Conservation (phyloP, 2,329 filamentous ascomycete genomes). For the Lithohypha guttulata region DNA sequence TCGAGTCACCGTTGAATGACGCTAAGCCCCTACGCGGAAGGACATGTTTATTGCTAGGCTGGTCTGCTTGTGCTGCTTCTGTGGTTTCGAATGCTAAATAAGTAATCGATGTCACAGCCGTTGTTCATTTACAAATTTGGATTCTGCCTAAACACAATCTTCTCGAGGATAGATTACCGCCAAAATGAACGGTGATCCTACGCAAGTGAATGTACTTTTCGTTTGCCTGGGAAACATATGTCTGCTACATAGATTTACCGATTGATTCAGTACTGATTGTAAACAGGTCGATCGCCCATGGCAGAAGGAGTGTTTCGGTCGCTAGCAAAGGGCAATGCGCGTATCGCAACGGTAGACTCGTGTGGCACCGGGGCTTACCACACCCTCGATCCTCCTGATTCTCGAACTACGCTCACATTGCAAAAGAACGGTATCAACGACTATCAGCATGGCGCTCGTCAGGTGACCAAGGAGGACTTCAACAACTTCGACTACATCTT, state of each 20-base stretch:
- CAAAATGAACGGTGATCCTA: not conserved
- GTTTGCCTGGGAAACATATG: constrained; percentile 98
- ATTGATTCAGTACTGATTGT: constrained; percentile 8
- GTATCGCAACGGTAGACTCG: constrained; percentile 65
- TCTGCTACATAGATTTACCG: constrained; percentile 24
- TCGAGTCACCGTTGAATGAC: too few species aligned
- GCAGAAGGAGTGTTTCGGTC: constrained; percentile 84
- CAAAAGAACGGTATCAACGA: constrained; percentile 61
- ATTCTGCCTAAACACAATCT: too few species aligned
- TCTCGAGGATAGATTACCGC: too few species aligned
- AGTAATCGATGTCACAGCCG: too few species aligned
- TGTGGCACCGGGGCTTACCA: constrained; percentile 90
- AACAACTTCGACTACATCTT: constrained; percentile 83
- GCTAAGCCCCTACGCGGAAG: too few species aligned
- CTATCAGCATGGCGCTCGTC: constrained; percentile 67
- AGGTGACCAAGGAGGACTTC: constrained; percentile 65
- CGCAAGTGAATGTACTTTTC: constrained; percentile 56
- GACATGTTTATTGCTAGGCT: too few species aligned
- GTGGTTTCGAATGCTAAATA: too few species aligned
- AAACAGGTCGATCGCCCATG: constrained; percentile 67
- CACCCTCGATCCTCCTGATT: constrained; percentile 62
- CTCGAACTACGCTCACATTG: constrained; percentile 72
- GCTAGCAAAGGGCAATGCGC: constrained; percentile 40
- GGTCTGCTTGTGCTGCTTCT: too few species aligned
- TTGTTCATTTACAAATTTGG: too few species aligned